phyloP scores from a whole-genome alignment of 2,329 filamentous ascomycete species.

The Phoma herbarum region DNA sequence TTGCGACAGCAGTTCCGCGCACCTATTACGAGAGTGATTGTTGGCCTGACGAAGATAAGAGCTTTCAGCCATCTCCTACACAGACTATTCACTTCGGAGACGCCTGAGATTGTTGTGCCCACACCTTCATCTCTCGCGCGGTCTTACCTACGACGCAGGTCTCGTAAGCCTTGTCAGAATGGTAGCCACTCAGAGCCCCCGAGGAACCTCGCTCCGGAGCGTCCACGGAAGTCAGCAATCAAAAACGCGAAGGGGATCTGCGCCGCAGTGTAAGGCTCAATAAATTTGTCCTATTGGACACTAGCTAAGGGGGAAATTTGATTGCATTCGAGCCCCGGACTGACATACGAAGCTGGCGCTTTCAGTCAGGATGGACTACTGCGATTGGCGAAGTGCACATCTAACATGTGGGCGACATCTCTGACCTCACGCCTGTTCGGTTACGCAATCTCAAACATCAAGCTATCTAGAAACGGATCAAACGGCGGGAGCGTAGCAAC shows the following conservation, averaged over 20 bases:
- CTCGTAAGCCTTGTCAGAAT: neutral
- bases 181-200: conserved; percentile 2
- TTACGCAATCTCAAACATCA: conserved; percentile 17
- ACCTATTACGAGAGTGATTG: neutral
- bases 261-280: conserved; percentile 1
- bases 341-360: conserved; percentile 3
- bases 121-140: neutral
- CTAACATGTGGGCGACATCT: conserved; percentile 9
- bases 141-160: neutral
- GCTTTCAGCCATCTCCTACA: neutral
- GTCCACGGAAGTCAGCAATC: conserved; percentile 2
- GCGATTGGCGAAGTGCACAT: conserved; percentile 13
- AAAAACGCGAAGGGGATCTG: conserved; percentile 4
- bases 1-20: neutral
- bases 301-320: neutral
- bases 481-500: conserved; percentile 11
- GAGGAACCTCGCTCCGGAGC: conserved; percentile 2
- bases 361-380: conserved; percentile 9
- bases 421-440: conserved; percentile 1
- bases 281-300: conserved; percentile 2
- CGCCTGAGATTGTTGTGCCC: neutral
- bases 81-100: no score
- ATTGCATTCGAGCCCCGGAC: neutral
- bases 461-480: conserved; percentile 11
- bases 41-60: neutral